phyloP scores from a whole-genome alignment of 208 protist genomes.

The Acanthamoeba castellanii region DNA sequence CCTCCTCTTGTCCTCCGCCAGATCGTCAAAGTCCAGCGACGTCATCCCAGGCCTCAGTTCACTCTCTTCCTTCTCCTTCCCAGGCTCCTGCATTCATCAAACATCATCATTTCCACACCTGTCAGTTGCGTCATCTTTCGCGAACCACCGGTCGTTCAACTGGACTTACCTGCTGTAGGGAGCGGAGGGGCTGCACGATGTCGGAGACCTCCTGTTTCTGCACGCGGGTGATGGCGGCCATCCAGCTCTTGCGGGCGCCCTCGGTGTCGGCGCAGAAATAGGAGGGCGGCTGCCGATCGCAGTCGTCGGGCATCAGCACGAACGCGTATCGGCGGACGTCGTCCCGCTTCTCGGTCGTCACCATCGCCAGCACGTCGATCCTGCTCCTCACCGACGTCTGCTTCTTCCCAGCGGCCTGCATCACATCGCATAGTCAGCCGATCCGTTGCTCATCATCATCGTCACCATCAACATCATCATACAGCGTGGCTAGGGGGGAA shows the following conservation, averaged over 20 bases:
- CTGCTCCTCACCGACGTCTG: background rate
- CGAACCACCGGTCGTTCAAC: background rate
- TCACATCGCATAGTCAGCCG: background rate
- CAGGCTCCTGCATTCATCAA: too few species aligned
- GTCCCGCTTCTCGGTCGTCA: background rate
- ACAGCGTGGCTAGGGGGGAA: too few species aligned
- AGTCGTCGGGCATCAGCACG: conserved; percentile 44
- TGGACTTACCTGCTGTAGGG: background rate
- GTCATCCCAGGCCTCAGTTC: background rate
- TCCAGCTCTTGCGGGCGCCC: background rate
- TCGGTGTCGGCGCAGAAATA: background rate
- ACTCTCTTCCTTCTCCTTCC: too few species aligned
- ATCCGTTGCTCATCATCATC: background rate
- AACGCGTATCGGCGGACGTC: background rate
- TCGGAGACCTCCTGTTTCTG: background rate
- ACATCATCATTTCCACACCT: too few species aligned
- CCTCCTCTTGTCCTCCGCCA: background rate
- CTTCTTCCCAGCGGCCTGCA: background rate
- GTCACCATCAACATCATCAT: too few species aligned
- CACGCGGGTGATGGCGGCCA: background rate
- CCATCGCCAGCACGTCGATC: background rate
- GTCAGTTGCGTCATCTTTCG: background rate
- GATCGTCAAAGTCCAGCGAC: background rate
- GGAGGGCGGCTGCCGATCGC: background rate
- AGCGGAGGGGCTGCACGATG: background rate